Percentiles rank a stretch among this genome's conserved stretches.
Conservation (phyloP, 129 eudicot genomes). For the Silybum marianum region DNA sequence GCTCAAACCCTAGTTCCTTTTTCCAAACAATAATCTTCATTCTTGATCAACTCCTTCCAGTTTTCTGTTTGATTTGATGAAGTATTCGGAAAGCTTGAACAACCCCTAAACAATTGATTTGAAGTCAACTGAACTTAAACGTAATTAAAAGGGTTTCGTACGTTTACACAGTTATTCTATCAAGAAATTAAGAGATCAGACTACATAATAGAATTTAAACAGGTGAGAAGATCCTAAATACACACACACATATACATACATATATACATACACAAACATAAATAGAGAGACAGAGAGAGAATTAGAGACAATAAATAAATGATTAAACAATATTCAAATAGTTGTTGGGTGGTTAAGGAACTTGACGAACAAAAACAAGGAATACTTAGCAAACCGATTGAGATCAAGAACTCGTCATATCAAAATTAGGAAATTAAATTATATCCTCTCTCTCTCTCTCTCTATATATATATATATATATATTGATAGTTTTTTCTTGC, state of each 20-base stretch:
- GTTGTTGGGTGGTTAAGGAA: conserved; percentile 26
- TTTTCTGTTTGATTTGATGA: conserved; percentile 16
- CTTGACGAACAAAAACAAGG: conserved; percentile 17
- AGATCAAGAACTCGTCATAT: conserved; percentile 9
- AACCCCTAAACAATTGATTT: conserved; percentile 31
- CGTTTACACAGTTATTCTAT: neutral
- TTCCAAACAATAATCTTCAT: conserved; percentile 20
- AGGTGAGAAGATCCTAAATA: conserved; percentile 18
- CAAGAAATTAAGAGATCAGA: conserved; percentile 1
- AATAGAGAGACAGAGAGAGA: neutral
- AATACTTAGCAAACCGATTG: neutral
- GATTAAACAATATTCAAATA: conserved; percentile 13
- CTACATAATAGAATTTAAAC: conserved; percentile 4
- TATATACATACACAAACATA: neutral
- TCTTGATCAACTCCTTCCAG: conserved; percentile 18
- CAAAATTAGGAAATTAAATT: neutral
- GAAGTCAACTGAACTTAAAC: conserved; percentile 19
- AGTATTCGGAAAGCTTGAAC: conserved; percentile 20
- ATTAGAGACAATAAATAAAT: neutral
- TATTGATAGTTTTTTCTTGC: neutral
- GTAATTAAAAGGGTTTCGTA: neutral
- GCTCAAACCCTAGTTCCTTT: conserved; percentile 11
- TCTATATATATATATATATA: neutral
- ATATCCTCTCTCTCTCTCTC: neutral
- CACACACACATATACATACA: neutral